Conservation (phyloP, 805 yeast species). For the Candida odintsovae region DNA sequence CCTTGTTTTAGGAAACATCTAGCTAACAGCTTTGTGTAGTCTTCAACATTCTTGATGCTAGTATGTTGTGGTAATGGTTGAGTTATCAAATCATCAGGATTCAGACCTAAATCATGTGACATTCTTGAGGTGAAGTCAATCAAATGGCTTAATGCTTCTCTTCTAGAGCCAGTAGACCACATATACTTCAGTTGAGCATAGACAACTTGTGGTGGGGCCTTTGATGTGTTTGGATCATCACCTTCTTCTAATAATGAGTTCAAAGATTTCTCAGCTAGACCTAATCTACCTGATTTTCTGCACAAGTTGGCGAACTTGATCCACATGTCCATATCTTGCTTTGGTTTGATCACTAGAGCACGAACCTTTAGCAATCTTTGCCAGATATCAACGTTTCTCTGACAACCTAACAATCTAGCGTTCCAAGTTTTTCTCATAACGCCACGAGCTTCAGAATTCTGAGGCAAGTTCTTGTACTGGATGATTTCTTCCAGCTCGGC, state of each 20-base stretch:
- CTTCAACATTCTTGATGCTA: constrained; percentile 63
- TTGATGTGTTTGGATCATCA: constrained; percentile 50
- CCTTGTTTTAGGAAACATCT: constrained; percentile 96
- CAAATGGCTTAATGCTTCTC: constrained; percentile 79
- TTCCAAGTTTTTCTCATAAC: constrained; percentile 91
- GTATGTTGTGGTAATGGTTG: constrained; percentile 71
- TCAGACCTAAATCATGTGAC: constrained; percentile 82
- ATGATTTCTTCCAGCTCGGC: constrained; percentile 96
- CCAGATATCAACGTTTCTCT: constrained; percentile 98
- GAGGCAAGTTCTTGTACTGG: constrained; percentile 78
- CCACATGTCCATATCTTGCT: constrained; percentile 97
- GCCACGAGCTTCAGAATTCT: constrained; percentile 70
- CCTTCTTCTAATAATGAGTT: constrained; percentile 72
- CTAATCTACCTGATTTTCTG: constrained; percentile 87
- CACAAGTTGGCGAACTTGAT: constrained; percentile 95
- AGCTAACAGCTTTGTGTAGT: constrained; percentile 79
- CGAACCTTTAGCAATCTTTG: constrained; percentile 91
- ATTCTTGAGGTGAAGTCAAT: constrained; percentile 87
- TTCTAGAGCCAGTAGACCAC: constrained; percentile 93
- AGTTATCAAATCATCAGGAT: constrained; percentile 80
- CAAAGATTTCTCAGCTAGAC: constrained; percentile 87
- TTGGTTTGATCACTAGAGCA: constrained; percentile 88
- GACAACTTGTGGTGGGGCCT: constrained; percentile 95
- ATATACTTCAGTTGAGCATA: constrained; percentile 94
- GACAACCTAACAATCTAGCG: constrained; percentile 86